Base-by-base conservation (phyloP, 352 stramenopile genomes). In the Salisapilia sapeloensis region DNA sequence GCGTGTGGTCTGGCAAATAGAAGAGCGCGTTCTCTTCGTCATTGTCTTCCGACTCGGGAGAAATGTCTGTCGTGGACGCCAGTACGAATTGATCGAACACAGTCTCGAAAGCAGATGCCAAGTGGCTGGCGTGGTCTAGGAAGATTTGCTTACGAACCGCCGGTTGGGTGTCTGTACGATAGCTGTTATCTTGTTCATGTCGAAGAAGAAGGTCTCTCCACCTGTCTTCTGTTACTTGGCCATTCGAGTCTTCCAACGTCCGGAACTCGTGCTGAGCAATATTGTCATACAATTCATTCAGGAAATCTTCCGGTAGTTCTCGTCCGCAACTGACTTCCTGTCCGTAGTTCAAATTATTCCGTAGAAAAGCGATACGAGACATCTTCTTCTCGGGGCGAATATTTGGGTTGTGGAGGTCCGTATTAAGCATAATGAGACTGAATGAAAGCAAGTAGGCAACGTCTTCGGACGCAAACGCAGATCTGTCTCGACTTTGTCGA, bases 361-460 rank as follows among this genome's bases (percentile, higher is more conserved):
- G 71, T 46, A 94, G 67, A 40, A 94, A 94, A 38, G 84, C 75
- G 10, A 60, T 41, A 14, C 83, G 40, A 25, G 74, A 79, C 80
- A 92, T 94, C 31, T 87, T 89, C 41, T 82, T 81, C 29, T 92
- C 75, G 0, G 48, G 39, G 4, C 60, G 56, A 32, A 92, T 89
- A 32, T 91, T 92, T 11, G 67, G 39, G 40, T 92, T 91, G 42
- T 91, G 75, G 6, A 89, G 35, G 50, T 92, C 78, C 16, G 75
- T 86, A 37, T 90, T 90, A 4, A 90, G 56, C 72, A 92, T 90
- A 38, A 92, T 92, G 33, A 92, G 41, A 32, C 69, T 87, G 44
- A 94, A 94, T 9, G 65, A 87, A 1, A 94, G 48, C 33, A 94
- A 39, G 48, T 92, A 94, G 2, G 80, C 72, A n/a, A 94, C 78